These are phyloP conservation scores for Fomitopsis palustris DNA, from an alignment of 1,284 basidiomycete genomes.

Conservation along the genomic window DNA sequence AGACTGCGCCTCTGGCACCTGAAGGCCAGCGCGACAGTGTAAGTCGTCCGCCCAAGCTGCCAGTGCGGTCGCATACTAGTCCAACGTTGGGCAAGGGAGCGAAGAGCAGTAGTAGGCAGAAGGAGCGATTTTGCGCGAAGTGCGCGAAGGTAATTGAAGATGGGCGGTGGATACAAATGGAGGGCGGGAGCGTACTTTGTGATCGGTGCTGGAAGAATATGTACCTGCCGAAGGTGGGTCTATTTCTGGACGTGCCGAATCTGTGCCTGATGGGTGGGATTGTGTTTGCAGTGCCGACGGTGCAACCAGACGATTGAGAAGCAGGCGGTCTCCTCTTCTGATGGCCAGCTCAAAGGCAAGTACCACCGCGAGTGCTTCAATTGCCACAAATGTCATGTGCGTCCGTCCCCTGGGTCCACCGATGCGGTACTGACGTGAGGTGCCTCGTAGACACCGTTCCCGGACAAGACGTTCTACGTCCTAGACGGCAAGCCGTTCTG, in stretches of 20 bases:
- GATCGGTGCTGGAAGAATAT: conserved; percentile 91
- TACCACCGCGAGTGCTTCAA: conserved; percentile 89
- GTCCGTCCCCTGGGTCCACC: conserved; percentile 16
- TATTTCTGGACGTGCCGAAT: neutral
- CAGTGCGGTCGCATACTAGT: conserved; percentile 51
- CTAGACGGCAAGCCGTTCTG: conserved; percentile 84
- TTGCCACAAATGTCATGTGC: conserved; percentile 75
- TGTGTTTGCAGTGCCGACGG: conserved; percentile 64
- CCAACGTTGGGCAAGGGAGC: conserved; percentile 36
- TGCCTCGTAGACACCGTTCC: conserved; percentile 70
- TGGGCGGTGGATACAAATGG: conserved; percentile 76
- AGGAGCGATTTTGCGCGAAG: conserved; percentile 53
- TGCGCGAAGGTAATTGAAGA: conserved; percentile 72
- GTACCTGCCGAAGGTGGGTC: conserved; percentile 81
- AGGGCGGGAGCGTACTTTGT: conserved; percentile 75
- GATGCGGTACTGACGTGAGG: conserved; percentile 3
- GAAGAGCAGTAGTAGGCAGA: conserved; percentile 23
- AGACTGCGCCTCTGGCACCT: conserved; percentile 27
- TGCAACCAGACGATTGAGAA: conserved; percentile 84
- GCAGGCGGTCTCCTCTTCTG: conserved; percentile 84
- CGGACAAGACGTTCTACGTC: conserved; percentile 86
- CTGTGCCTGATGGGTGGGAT: neutral
- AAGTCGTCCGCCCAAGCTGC: conserved; percentile 46
- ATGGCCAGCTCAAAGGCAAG: conserved; percentile 90
- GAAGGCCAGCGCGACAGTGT: conserved; percentile 31